Evolutionary conservation across 1,284 basidiomycete genomes (phyloP).

Genomic region (Cutaneotrichosporon arboriforme): DNA sequence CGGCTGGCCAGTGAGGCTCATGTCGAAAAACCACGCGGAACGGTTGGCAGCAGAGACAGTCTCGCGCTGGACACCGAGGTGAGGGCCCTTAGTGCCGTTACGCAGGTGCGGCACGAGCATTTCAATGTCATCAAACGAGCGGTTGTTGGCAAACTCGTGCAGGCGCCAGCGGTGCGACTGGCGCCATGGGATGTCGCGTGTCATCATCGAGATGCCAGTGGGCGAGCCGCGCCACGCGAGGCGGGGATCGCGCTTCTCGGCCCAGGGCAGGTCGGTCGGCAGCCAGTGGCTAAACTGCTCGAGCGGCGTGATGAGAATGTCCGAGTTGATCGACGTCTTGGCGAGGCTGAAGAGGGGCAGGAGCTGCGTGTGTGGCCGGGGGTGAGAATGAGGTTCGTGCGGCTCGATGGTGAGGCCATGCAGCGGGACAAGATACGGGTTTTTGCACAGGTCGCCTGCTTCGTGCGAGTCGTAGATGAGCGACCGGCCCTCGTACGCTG

Average conservation of each 20-base stretch:
- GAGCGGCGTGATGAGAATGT: conserved; percentile 51
- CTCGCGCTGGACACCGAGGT: conserved; percentile 14
- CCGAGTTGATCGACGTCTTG: conserved; percentile 49
- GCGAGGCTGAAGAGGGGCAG: conserved; percentile 46
- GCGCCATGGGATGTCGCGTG: conserved; percentile 44
- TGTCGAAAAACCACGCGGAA: conserved; percentile 39
- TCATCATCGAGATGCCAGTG: conserved; percentile 51
- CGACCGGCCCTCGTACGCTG: conserved; percentile 24
- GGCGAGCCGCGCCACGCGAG: conserved; percentile 50
- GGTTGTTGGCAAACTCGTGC: conserved; percentile 45
- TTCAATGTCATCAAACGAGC: background rate
- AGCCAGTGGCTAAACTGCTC: conserved; percentile 48
- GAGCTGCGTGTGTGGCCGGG: conserved; percentile 41
- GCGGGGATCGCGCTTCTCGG: conserved; percentile 44
- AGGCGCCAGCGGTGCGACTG: conserved; percentile 49
- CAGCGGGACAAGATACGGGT: conserved; percentile 43
- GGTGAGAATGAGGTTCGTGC: conserved; percentile 40
- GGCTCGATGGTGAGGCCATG: conserved; percentile 46
- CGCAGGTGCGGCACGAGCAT: conserved; percentile 31
- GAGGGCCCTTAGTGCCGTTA: background rate
- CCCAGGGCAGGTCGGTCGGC: conserved; percentile 49
- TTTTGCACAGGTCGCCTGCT: conserved; percentile 43
- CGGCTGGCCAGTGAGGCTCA: conserved; percentile 36
- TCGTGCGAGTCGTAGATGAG: conserved; percentile 43
- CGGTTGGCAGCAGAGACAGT: conserved; percentile 14